Base-by-base conservation (phyloP, 2,329 filamentous ascomycete genomes). In the Arthrobotrys sinensis region DNA sequence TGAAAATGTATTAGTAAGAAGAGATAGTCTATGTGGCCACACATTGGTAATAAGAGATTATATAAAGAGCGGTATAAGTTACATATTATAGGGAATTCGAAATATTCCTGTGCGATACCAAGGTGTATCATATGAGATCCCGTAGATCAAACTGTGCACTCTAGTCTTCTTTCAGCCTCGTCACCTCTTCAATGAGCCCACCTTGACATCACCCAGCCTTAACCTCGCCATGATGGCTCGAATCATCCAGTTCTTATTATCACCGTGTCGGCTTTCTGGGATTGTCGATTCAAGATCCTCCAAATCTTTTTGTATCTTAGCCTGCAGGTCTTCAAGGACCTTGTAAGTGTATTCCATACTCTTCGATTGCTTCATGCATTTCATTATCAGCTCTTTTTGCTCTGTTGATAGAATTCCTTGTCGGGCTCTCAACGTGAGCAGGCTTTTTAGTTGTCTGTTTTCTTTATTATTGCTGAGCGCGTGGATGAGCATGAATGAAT, bases 401-500 rank as follows among this genome's bases (percentile, higher is more conserved):
- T 70, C 53, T 14, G 28, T 2, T 0, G 67, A 19, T 5, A 70
- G 19, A 32, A 6, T n/a, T 32, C 67, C 53, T 4, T 36, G 11
- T 14, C 16, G 53, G 14, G 53, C 7, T 46, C 67, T 50, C 8
- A 63, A 3, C 28, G 19, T 19, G 0, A 70, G 53, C 0, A 70
- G 32, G 8, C 67, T 63, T 32, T 52, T 38, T 3, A 70, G 53
- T 34, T 52, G 21, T 6, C 7, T 1, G 34, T 52, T 52, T 16
- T 34, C 24, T n/a, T 43, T 45, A 2, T 46, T 43, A n/a, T 53
- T 62, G 5, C n/a, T 66, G 4, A 73, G 16, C 1, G 69, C 46
- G 28, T 73, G 69, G 8, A 75, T 67, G 3, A 75, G 19, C 68
- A 72, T 72, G 11, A 72, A 48, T 4, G 46, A 65, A 21, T 57